phyloP scores from a whole-genome alignment of 805 yeast species.

The Wickerhamiella dianesei region DNA sequence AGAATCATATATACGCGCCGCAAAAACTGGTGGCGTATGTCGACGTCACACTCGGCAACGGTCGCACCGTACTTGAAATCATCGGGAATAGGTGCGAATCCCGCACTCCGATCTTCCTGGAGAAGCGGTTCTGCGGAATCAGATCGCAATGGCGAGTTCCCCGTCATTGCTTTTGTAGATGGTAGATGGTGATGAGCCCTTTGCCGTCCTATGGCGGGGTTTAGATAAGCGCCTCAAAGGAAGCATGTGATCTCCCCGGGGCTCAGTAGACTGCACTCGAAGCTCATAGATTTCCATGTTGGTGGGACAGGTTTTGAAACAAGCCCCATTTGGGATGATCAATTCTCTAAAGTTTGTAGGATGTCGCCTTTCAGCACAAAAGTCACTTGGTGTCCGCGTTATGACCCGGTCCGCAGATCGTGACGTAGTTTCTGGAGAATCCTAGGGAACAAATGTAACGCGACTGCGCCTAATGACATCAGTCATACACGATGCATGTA shows the following conservation, averaged over 20 bases:
- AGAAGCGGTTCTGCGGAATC: not conserved
- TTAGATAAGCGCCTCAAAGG: not conserved
- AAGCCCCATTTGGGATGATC: too few relatives aligned
- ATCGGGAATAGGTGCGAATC: slow-evolving; percentile 25
- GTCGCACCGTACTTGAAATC: slow-evolving; percentile 73
- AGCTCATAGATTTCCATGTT: too few relatives aligned
- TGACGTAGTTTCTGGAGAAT: too few relatives aligned
- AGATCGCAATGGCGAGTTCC: not conserved
- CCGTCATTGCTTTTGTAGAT: not conserved
- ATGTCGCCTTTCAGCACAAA: too few relatives aligned
- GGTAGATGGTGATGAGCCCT: not conserved
- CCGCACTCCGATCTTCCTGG: not conserved
- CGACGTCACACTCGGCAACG: slow-evolving; percentile 65
- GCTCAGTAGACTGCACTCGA: too few relatives aligned
- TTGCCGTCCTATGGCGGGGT: not conserved
- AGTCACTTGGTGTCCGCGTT: too few relatives aligned
- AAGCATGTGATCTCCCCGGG: not conserved
- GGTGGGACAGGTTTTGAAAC: too few relatives aligned
- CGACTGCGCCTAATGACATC: too few relatives aligned
- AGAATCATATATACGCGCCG: slow-evolving; percentile 69
- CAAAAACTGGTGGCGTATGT: slow-evolving; percentile 60
- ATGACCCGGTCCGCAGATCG: too few relatives aligned
- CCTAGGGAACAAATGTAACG: too few relatives aligned
- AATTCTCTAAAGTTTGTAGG: too few relatives aligned
- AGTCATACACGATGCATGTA: too few relatives aligned